phyloP scores from a whole-genome alignment of 1,139 yeast genomes.

The Nakaseomyces kungkrabaensis region DNA sequence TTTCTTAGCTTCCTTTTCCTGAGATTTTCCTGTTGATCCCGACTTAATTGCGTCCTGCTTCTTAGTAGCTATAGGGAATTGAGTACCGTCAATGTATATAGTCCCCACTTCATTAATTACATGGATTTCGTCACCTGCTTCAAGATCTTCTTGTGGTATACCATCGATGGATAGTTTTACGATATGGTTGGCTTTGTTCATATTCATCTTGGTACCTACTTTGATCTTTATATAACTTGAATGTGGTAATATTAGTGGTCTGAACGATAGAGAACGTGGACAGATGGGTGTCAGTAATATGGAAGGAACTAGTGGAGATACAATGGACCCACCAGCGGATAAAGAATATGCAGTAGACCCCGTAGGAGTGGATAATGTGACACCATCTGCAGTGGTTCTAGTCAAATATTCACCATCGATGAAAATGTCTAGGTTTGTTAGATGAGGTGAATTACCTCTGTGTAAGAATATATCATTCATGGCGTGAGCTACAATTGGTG shows the following conservation, averaged over 20 bases:
- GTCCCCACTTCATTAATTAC: conserved; percentile 54
- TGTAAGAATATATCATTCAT: conserved; percentile 88
- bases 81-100: conserved; percentile 39
- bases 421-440: conserved; percentile 69
- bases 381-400: conserved; percentile 86
- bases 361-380: conserved; percentile 78
- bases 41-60: conserved; percentile 11
- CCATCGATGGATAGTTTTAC: conserved; percentile 73
- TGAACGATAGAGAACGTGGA: conserved; percentile 74
- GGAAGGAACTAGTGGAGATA: conserved; percentile 80
- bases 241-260: conserved; percentile 76
- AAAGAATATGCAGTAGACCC: conserved; percentile 92
- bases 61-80: conserved; percentile 28
- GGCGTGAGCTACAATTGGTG: conserved; percentile 43
- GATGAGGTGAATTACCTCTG: conserved; percentile 80
- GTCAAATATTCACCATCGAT: conserved; percentile 79
- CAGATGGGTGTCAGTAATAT: conserved; percentile 82
- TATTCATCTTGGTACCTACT: conserved; percentile 36
- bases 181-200: conserved; percentile 30
- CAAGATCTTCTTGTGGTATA: conserved; percentile 54
- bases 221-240: conserved; percentile 58
- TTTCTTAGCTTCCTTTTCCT: conserved; percentile 1
- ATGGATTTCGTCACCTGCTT: conserved; percentile 71
- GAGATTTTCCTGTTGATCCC: conserved; percentile 16
- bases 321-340: conserved; percentile 86